Evolutionary conservation across 148 eudicot genomes (phyloP).

Genomic region (Polygonum aviculare): DNA sequence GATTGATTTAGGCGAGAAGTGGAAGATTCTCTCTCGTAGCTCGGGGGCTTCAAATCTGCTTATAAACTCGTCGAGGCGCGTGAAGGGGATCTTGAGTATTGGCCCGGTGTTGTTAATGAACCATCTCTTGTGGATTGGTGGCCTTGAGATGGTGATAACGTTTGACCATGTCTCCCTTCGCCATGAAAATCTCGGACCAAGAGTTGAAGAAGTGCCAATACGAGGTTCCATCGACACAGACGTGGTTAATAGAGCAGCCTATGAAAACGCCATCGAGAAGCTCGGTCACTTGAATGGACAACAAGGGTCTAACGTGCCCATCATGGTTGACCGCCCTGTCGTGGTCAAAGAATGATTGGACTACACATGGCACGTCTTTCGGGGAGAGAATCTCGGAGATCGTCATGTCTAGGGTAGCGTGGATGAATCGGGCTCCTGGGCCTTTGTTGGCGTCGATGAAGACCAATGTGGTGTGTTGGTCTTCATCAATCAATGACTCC

Average conservation of each 20-base stretch:
- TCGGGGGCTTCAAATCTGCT: neutral
- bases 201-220: slow-evolving; percentile 20
- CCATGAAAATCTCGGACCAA: slow-evolving; percentile 16
- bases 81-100: slow-evolving; percentile 15
- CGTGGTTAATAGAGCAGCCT: slow-evolving; percentile 10
- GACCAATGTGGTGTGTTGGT: neutral
- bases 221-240: slow-evolving; percentile 15
- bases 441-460: slow-evolving; percentile 12
- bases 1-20: slow-evolving; percentile 16
- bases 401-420: neutral
- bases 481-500: neutral
- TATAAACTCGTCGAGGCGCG: slow-evolving; percentile 11
- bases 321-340: slow-evolving; percentile 17
- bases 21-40: slow-evolving; percentile 21
- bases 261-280: slow-evolving; percentile 7
- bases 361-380: slow-evolving; percentile 2
- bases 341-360: slow-evolving; percentile 14
- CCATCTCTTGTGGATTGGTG: slow-evolving; percentile 18
- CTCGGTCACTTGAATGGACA: slow-evolving; percentile 15
- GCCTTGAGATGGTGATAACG: neutral
- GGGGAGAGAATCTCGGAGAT: slow-evolving; percentile 8
- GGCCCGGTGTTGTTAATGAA: neutral
- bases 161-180: neutral
- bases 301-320: slow-evolving; percentile 9
- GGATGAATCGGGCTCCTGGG: slow-evolving; percentile 9